These are phyloP conservation scores for Silene noctiflora DNA, from an alignment of 179 eudicot genomes.

Conservation along the genomic window DNA sequence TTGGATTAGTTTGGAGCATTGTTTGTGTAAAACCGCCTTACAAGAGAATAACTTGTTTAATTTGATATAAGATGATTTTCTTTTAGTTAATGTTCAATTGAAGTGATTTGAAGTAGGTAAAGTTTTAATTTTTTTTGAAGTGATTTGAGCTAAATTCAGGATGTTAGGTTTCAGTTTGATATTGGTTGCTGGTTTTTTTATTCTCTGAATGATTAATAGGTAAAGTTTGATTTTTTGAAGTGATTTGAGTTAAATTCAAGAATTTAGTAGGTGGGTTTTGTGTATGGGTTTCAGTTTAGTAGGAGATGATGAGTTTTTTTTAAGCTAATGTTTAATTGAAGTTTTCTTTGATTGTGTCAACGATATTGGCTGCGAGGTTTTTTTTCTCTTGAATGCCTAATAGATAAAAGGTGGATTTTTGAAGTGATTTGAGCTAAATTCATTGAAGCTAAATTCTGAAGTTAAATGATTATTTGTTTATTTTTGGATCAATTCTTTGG, in stretches of 20 bases:
- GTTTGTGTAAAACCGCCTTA: no score
- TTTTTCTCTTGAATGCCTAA: neutral
- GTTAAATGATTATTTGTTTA: neutral
- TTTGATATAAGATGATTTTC: neutral
- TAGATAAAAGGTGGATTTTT: neutral
- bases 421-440: neutral
- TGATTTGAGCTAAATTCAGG: neutral
- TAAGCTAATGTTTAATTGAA: neutral
- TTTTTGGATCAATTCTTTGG: neutral
- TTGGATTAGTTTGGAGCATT: no score
- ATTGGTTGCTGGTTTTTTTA: neutral
- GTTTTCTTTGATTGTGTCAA: neutral
- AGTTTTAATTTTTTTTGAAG: neutral
- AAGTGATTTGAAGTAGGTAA: neutral
- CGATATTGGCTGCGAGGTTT: neutral
- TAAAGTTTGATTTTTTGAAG: neutral
- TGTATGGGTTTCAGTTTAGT: neutral
- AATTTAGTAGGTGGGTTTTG: slow-evolving; percentile 9
- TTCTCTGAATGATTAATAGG: neutral
- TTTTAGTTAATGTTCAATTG: neutral
- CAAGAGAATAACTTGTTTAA: no score
- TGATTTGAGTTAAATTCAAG: neutral
- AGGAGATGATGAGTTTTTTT: slow-evolving; percentile 5
- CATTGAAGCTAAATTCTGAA: neutral
- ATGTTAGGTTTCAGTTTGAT: neutral